phyloP scores from a whole-genome alignment of 2,329 filamentous ascomycete species.

The Sporothrix inflata region DNA sequence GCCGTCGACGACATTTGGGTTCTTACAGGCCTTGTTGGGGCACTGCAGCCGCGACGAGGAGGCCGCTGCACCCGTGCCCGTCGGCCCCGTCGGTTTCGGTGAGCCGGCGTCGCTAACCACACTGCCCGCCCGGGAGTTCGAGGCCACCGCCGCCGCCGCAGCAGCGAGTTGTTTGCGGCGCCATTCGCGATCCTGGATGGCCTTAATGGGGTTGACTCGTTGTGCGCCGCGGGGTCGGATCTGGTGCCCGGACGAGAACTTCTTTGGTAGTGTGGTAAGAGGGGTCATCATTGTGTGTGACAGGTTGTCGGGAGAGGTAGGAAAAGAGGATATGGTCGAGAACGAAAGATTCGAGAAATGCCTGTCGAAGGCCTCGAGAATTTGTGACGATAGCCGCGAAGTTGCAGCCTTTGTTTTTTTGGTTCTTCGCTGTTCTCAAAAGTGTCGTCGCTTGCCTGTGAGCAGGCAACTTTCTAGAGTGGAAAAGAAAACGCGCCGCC shows the following conservation, averaged over 20 bases:
- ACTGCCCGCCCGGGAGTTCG: conserved; percentile 21
- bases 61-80: conserved; percentile 32
- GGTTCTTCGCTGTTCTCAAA: not conserved
- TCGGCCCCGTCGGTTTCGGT: not conserved
- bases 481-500: not conserved
- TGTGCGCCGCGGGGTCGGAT: conserved; percentile 35
- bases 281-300: conserved; percentile 29
- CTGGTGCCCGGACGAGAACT: conserved; percentile 34
- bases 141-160: conserved; percentile 33
- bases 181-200: conserved; percentile 57
- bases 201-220: conserved; percentile 53
- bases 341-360: not conserved
- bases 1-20: conserved; percentile 64
- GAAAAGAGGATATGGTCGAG: not conserved
- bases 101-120: conserved; percentile 24
- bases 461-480: not conserved
- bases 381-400: not conserved
- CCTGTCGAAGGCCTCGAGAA: not conserved
- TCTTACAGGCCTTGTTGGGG: conserved; percentile 63
- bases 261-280: conserved; percentile 35
- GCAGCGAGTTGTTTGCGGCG: conserved; percentile 45
- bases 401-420: not conserved
- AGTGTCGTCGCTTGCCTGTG: not conserved
- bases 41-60: conserved; percentile 48
- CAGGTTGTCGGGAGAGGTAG: not conserved